Percentiles rank a stretch among this genome's conserved stretches.
These are phyloP conservation scores for Fusarium redolens DNA, from an alignment of 2,329 filamentous ascomycete genomes.

Conservation along the genomic window DNA sequence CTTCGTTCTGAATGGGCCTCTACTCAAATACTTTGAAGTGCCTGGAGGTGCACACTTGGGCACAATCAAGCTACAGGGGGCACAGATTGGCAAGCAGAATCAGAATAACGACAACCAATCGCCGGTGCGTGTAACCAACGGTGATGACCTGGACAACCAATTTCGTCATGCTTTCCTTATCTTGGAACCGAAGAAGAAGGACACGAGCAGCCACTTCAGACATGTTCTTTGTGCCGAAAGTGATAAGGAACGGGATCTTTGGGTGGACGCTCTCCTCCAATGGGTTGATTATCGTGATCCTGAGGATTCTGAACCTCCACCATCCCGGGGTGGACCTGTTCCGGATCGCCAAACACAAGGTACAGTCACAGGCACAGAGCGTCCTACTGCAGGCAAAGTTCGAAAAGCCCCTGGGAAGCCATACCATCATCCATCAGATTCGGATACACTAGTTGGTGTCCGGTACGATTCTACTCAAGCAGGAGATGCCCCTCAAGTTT, in stretches of 20 bases:
- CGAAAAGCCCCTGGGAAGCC: constrained; percentile 50
- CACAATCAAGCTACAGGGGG: constrained; percentile 89
- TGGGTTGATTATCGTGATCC: constrained; percentile 84
- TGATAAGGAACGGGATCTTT: constrained; percentile 89
- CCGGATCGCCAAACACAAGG: constrained; percentile 56
- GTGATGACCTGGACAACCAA: constrained; percentile 88
- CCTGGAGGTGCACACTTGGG: constrained; percentile 91
- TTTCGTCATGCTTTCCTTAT: constrained; percentile 97
- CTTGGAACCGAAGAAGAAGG: constrained; percentile 95
- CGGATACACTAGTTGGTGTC: constrained; percentile 65
- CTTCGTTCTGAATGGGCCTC: constrained; percentile 70
- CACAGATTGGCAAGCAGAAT: constrained; percentile 94
- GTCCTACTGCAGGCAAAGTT: constrained; percentile 33
- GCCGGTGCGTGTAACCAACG: constrained; percentile 63
- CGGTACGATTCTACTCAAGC: constrained; percentile 68
- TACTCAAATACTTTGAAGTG: constrained; percentile 88
- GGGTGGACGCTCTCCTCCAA: constrained; percentile 89
- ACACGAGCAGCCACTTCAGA: constrained; percentile 86
- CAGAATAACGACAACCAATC: constrained; percentile 62
- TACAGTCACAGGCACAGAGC: constrained; percentile 33
- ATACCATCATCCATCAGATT: constrained; percentile 53
- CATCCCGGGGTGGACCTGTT: constrained; percentile 43
- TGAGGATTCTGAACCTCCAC: constrained; percentile 57
- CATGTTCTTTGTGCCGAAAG: constrained; percentile 97
- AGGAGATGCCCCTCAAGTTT: constrained; percentile 61